These are phyloP conservation scores for Limonium bicolor DNA, from an alignment of 148 eudicot species.

Conservation along the genomic window DNA sequence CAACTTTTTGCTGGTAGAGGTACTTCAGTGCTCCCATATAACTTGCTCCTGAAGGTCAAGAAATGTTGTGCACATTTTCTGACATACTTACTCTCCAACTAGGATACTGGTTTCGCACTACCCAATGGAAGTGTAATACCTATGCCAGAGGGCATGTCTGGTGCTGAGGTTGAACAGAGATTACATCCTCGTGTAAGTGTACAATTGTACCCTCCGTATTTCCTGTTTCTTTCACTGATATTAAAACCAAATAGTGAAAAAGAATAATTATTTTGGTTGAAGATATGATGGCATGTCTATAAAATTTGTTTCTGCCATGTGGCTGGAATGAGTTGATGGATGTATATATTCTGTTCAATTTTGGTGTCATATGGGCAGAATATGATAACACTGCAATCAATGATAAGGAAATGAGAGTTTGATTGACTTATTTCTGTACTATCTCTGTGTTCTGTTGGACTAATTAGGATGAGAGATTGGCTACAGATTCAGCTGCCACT, in stretches of 20 bases:
- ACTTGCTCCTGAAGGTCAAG: not conserved
- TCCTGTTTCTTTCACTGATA: too few relatives aligned
- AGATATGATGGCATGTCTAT: too few relatives aligned
- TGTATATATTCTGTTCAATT: not conserved
- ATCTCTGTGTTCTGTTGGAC: too few relatives aligned
- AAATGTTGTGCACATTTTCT: not conserved
- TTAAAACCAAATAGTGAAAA: too few relatives aligned
- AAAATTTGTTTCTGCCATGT: not conserved
- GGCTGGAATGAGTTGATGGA: not conserved
- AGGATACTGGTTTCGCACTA: constrained; percentile 64
- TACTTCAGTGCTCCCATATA: constrained; percentile 7
- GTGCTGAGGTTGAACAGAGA: constrained; percentile 65
- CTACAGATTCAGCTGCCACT: constrained; percentile 20
- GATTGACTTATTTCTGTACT: too few relatives aligned
- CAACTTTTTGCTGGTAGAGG: constrained; percentile 89
- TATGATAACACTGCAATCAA: too few relatives aligned
- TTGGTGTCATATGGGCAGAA: not conserved
- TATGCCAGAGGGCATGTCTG: constrained; percentile 58
- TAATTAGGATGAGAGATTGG: constrained; percentile 37
- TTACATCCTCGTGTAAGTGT: constrained; percentile 23
- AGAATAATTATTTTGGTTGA: too few relatives aligned
- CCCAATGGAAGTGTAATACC: constrained; percentile 43
- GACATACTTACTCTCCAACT: not conserved
- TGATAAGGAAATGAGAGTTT: not conserved
- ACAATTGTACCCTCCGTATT: not conserved